Conservation (phyloP, 768 basidiomycete species). For the Hydnum rufescens region DNA sequence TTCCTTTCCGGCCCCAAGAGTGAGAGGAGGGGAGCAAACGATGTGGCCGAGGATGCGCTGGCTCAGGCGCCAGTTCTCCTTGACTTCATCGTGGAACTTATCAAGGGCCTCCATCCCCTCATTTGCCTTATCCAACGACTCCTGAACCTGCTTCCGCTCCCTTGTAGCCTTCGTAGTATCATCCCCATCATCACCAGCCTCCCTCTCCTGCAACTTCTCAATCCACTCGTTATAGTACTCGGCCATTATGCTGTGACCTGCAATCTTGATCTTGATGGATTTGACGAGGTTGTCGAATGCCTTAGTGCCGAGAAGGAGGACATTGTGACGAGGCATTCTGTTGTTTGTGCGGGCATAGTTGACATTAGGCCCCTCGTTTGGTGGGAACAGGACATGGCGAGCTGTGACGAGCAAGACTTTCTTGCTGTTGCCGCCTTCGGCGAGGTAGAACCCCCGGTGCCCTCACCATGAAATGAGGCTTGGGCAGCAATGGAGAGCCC, state of each 20-base stretch:
- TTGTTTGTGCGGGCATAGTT: slow-evolving; percentile 5
- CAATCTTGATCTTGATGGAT: slow-evolving; percentile 9
- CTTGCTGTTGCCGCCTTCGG: slow-evolving; percentile 17
- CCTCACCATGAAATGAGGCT: slow-evolving; percentile 16
- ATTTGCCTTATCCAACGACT: slow-evolving; percentile 5
- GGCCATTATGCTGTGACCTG: slow-evolving; percentile 1
- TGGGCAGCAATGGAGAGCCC: slow-evolving; percentile 19
- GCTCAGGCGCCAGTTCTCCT: slow-evolving; percentile 13
- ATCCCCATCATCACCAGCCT: slow-evolving; percentile 1
- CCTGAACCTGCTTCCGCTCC: slow-evolving; percentile 7
- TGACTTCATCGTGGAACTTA: slow-evolving; percentile 10
- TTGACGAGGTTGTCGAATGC: slow-evolving; percentile 8
- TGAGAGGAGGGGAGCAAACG: slow-evolving; percentile 13
- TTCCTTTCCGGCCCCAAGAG: slow-evolving; percentile 6
- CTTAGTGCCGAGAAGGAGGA: slow-evolving; percentile 12
- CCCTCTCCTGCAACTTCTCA: neutral
- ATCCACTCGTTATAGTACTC: slow-evolving; percentile 3
- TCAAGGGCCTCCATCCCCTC: slow-evolving; percentile 11
- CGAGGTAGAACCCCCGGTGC: slow-evolving; percentile 23
- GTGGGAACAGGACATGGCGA: neutral
- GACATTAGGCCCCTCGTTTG: slow-evolving; percentile 8
- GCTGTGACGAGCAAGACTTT: slow-evolving; percentile 7
- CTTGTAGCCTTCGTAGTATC: slow-evolving; percentile 2
- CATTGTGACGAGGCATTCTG: slow-evolving; percentile 5
- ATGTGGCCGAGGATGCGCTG: slow-evolving; percentile 15